Evolutionary conservation across 768 basidiomycete genomes (phyloP).

Genomic region (Tricholoma hemisulphureum): DNA sequence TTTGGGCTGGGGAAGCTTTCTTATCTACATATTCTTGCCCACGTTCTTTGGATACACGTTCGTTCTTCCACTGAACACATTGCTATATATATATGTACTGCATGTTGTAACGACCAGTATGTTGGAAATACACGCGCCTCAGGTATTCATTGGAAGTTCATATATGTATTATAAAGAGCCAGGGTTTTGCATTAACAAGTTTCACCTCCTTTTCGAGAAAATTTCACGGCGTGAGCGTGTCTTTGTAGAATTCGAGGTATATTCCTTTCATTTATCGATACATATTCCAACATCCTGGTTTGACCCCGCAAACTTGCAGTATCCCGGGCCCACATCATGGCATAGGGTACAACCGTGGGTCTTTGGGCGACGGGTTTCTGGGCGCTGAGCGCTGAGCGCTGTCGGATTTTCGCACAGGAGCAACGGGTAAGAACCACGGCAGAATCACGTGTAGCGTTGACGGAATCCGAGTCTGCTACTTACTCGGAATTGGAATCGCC

Average conservation of each 20-base stretch:
- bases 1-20: too few relatives aligned
- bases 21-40: too few relatives aligned
- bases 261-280: background rate
- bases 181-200: too few relatives aligned
- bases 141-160: too few relatives aligned
- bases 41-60: too few relatives aligned
- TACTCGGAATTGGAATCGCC: conserved; percentile 8
- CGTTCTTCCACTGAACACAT: too few relatives aligned
- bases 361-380: background rate
- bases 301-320: background rate
- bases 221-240: background rate
- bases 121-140: too few relatives aligned
- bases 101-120: too few relatives aligned
- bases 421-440: conserved; percentile 5
- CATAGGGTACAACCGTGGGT: background rate
- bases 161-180: too few relatives aligned
- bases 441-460: conserved; percentile 20
- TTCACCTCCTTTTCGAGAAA: background rate
- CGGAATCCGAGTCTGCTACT: conserved; percentile 3
- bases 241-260: background rate
- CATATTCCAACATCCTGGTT: background rate
- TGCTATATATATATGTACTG: too few relatives aligned
- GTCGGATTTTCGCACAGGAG: too few relatives aligned
- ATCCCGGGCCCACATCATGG: background rate
- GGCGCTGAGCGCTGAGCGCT: conserved; percentile 8